Evolutionary conservation across 306 rosid species (phyloP), one percentile per base, ranked within the genome.

Genomic region (Medicago truncatula): DNA sequence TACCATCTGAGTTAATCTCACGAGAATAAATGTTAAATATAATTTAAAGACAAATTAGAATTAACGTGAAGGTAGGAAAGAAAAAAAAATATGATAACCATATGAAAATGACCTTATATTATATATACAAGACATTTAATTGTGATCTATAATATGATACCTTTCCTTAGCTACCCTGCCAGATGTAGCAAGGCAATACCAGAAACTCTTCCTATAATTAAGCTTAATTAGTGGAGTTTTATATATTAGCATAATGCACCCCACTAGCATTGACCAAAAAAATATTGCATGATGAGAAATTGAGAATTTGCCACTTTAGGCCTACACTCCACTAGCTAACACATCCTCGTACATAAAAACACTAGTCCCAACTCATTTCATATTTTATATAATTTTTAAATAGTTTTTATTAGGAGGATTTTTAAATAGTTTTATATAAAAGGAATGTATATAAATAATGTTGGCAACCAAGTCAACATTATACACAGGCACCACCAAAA

Each of bases 331-430:
- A 25, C 10, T 20, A 16, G 23, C 5, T 9, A 9, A 3, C 20
- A 9, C 39, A 72, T 84, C 84, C 77, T 84, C 82, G 87, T 84
- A 80, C 82, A 60, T 34, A 76, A 71, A 41, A 43, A 13, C 40
- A 57, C 53, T 15, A 34, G 15, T n/a, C 15, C 7, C 20, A 21
- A 2, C 65, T 17, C 13, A 54, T 23, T 23, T 58, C 21, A 58
- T 58, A 57, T 9, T 10, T 17, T 15, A 7, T 53, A n/a, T n/a
- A n/a, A n/a, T n/a, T n/a, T n/a, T n/a, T n/a, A n/a, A n/a, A n/a
- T n/a, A n/a, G n/a, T n/a, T n/a, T n/a, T n/a, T n/a, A n/a, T n/a
- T n/a, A n/a, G n/a, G n/a, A n/a, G n/a, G n/a, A n/a, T n/a, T n/a
- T n/a, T n/a, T n/a, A n/a, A n/a, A n/a, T 34, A 34, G 7, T 5